Base-by-base conservation (phyloP, 805 yeast genomes). In the Ogataea henricii region DNA sequence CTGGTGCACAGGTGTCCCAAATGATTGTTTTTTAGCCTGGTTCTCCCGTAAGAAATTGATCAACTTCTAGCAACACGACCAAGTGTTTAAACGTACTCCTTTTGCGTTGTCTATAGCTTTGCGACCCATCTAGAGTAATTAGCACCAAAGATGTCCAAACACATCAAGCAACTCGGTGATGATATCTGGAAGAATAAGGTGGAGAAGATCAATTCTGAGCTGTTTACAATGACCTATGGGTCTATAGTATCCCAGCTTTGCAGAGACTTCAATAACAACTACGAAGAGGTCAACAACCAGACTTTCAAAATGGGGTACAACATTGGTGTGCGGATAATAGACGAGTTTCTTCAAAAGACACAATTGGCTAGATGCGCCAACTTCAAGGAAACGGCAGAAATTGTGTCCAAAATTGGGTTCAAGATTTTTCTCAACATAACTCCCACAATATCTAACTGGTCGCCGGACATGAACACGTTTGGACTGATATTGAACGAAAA, bases 151-250 rank as follows among this genome's bases (percentile, higher is more conserved):
- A 60, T 60, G 63, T 62, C 77, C 30, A 76, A 72, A 51, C 60
- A 75, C 18, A 62, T 68, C 30, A 73, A 72, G 51, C 67, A 73
- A 14, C 71, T 81, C 16, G 92, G 95, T 26, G 98, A 92, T 49
- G 97, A 91, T 48, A 81, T 90, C 40, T 92, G 97, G 97, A 89
- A 88, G 68, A 85, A 81, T 62, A 79, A 79, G 56, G 87, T 86
- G 35, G 96, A 89, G 58, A 92, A 92, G 67, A 83, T 92, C 49
- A 94, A 91, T 64, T 85, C 96, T 2, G 99, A 94, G 68, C 75
- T 94, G 44, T 89, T 94, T 68, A 89, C 96, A n/a, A 71, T 94
- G 49, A 92, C 97, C 1, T 94, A 94, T 60, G 99, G 99, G 8
- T 84, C 96, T 2, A 81, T 94, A 40, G 98, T 94, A 40, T 81